phyloP scores from a whole-genome alignment of 208 protist genomes.

The Herpetomonas tarakana region DNA sequence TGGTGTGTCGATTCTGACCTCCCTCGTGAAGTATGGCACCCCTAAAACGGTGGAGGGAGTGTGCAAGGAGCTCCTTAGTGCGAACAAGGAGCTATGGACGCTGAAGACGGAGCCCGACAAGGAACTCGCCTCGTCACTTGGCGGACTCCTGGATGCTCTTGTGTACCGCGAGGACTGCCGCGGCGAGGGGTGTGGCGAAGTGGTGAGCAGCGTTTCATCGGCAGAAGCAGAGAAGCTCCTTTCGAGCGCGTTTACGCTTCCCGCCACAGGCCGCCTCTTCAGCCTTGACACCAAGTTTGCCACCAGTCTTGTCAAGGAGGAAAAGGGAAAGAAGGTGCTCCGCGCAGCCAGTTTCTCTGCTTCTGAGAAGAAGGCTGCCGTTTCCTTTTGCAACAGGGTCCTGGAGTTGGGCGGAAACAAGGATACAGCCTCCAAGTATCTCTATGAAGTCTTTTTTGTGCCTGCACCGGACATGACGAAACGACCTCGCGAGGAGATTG shows the following conservation, averaged over 20 bases:
- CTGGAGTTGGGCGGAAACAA: constrained; percentile 11
- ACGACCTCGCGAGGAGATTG: constrained; percentile 38
- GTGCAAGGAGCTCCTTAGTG: constrained; percentile 18
- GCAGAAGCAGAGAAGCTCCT: constrained; percentile 25
- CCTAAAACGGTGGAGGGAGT: constrained; percentile 52
- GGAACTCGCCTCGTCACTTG: constrained; percentile 28
- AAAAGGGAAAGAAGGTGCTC: constrained; percentile 25
- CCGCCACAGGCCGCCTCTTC: constrained; percentile 52
- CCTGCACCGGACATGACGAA: not conserved
- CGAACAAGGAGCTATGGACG: constrained; percentile 31
- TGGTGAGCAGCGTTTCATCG: constrained; percentile 35
- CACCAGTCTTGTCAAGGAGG: constrained; percentile 12
- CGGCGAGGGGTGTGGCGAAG: constrained; percentile 26
- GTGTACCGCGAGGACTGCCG: constrained; percentile 74
- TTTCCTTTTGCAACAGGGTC: constrained; percentile 14
- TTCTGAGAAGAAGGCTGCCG: not conserved
- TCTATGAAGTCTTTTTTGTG: constrained; percentile 26
- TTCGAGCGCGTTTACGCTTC: constrained; percentile 39
- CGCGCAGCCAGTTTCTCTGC: not conserved
- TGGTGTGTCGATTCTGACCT: constrained; percentile 61
- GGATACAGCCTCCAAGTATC: constrained; percentile 26
- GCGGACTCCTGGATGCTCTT: constrained; percentile 60
- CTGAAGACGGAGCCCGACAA: constrained; percentile 25
- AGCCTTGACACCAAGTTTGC: constrained; percentile 41
- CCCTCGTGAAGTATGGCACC: constrained; percentile 78